phyloP scores from a whole-genome alignment of 192 early-diverging fungal genomes.

The Coemansia nantahalensis region DNA sequence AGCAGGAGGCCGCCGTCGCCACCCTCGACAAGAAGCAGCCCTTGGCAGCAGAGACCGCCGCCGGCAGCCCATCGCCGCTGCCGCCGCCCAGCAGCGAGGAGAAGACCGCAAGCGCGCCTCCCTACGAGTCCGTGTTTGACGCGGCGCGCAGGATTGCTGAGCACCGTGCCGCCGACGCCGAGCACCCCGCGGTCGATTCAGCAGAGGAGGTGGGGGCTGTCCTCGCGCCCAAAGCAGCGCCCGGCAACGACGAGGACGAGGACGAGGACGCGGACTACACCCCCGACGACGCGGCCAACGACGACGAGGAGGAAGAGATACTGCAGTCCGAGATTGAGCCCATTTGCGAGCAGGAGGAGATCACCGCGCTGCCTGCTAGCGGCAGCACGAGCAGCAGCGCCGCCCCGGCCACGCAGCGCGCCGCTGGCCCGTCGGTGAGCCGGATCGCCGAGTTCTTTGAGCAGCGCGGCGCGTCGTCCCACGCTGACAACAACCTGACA shows the following conservation, averaged over 20 bases:
- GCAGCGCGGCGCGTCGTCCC: background rate
- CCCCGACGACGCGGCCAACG: conserved; percentile 18
- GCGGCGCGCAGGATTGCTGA: conserved; percentile 29
- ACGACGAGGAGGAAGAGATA: conserved; percentile 39
- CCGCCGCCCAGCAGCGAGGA: background rate
- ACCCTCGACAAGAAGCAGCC: conserved; percentile 7
- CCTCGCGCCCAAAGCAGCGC: background rate
- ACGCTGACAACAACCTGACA: conserved; percentile 6
- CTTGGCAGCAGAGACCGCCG: background rate
- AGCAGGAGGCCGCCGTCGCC: conserved; percentile 7
- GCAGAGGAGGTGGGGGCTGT: conserved; percentile 15
- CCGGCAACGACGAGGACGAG: conserved; percentile 9
- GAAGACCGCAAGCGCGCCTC: conserved; percentile 2
- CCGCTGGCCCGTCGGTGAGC: background rate
- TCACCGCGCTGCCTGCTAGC: conserved; percentile 8
- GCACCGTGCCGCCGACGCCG: conserved; percentile 9
- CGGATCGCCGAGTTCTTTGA: no score
- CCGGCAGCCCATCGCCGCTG: no score
- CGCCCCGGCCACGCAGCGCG: background rate
- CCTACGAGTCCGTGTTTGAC: conserved; percentile 45
- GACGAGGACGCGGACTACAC: conserved; percentile 34
- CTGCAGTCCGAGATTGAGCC: conserved; percentile 38
- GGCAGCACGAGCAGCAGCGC: background rate
- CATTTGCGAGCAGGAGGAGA: conserved; percentile 41
- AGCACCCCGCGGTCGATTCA: background rate